These are phyloP conservation scores for Trichothecium sympodiale DNA, from an alignment of 2,329 filamentous ascomycete genomes.

Conservation along the genomic window DNA sequence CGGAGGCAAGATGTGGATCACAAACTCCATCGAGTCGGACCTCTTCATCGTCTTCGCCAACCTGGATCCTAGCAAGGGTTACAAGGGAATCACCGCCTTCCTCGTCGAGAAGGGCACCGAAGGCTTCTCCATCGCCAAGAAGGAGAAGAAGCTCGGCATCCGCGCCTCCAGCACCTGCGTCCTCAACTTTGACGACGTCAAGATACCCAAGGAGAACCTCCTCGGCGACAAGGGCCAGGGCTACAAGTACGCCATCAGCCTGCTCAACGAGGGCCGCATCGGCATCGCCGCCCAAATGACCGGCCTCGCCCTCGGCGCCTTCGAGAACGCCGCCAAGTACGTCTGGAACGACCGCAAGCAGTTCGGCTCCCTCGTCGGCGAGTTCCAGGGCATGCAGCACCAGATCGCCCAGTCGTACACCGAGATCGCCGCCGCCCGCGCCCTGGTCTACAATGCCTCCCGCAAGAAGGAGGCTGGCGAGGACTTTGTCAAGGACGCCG, in stretches of 20 bases:
- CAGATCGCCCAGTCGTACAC: conserved; percentile 94
- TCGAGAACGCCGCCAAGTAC: conserved; percentile 86
- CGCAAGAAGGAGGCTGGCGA: conserved; percentile 97
- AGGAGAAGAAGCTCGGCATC: conserved; percentile 99
- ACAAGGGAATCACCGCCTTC: conserved; percentile 96
- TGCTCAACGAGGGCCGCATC: conserved; percentile 94
- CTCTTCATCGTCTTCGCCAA: conserved; percentile 99
- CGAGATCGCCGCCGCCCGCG: conserved; percentile 83
- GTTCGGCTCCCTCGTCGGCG: conserved; percentile 85
- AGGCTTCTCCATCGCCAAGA: conserved; percentile 94
- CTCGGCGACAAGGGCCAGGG: conserved; percentile 83
- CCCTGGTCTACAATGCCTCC: conserved; percentile 89
- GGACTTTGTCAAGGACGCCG: conserved; percentile 89
- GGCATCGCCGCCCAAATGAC: conserved; percentile 99
- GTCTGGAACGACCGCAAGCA: conserved; percentile 98
- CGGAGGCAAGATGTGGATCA: conserved; percentile 99
- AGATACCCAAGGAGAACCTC: conserved; percentile 78
- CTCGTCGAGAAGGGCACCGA: conserved; percentile 81
- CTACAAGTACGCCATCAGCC: conserved; percentile 93
- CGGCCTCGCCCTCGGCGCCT: conserved; percentile 84
- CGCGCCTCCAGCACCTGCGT: conserved; percentile 93
- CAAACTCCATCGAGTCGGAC: conserved; percentile 84
- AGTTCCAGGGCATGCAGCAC: conserved; percentile 99
- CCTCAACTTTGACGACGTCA: conserved; percentile 92
- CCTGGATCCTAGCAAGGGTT: conserved; percentile 80